phyloP scores from a whole-genome alignment of 257 asterid genomes.

The Petunia axillaris region DNA sequence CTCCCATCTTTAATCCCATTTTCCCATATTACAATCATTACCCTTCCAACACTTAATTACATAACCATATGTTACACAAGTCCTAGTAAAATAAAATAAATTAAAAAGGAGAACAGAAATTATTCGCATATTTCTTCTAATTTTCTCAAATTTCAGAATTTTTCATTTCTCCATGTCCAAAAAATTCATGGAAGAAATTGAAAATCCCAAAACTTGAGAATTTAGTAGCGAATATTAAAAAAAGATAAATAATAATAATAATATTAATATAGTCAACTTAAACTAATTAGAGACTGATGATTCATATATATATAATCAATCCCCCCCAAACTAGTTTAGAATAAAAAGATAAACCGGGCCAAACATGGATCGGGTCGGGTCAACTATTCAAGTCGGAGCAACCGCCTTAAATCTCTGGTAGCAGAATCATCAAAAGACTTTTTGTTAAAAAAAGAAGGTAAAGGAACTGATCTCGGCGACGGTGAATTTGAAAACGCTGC shows the following conservation, averaged over 20 bases:
- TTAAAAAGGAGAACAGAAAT: slow-evolving; percentile 20
- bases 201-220: slow-evolving; percentile 5
- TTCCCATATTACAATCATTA: not conserved
- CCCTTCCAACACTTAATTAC: not conserved
- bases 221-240: slow-evolving; percentile 2
- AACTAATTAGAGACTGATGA: slow-evolving; percentile 14
- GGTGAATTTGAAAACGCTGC: slow-evolving; percentile 67
- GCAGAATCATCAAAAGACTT: slow-evolving; percentile 57
- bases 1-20: not conserved
- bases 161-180: slow-evolving; percentile 31
- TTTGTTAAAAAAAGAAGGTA: slow-evolving; percentile 61
- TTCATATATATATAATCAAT: not conserved
- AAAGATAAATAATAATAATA: not conserved
- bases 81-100: not conserved
- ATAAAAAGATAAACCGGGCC: not conserved
- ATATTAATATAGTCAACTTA: not conserved
- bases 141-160: slow-evolving; percentile 28
- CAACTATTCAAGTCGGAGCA: slow-evolving; percentile 43
- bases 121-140: slow-evolving; percentile 25
- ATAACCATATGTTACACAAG: not conserved
- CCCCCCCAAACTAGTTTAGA: slow-evolving; percentile 14
- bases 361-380: not conserved
- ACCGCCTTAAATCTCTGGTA: slow-evolving; percentile 47
- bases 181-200: slow-evolving; percentile 34
- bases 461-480: slow-evolving; percentile 69